Evolutionary conservation across 2,329 filamentous ascomycete species (phyloP), one percentile per base, ranked within the genome.

Genomic region (Curvularia eragrostidis): DNA sequence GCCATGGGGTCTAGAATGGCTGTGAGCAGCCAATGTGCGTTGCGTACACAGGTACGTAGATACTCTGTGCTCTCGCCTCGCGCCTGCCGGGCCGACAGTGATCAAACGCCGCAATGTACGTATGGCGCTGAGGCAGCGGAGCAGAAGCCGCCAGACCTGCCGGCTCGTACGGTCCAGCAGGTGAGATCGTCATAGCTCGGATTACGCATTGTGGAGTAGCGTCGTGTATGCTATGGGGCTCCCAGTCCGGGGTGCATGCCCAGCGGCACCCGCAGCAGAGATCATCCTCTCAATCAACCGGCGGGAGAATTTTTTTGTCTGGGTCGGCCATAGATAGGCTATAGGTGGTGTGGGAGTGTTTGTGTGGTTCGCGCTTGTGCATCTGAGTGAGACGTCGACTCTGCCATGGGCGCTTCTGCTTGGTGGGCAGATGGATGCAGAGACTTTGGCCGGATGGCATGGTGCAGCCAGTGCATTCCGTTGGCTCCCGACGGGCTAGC

Each of bases 221-320:
- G 47, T 48, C 34, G 47, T 42, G 49, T 38, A 36, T 42, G 48
- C 54, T 48, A 49, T 61, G 62, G 59, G 56, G 57, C 58, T 68
- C 58, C 58, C 58, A 66, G 58, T 70, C 67, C 56, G 67, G 67
- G 66, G 67, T 70, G 65, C 67, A 67, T 66, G 58, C 48, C 48
- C 54, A 54, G 54, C 28, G 28, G 56, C 43, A 54, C 13, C 19
- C 39, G 24, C 32, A 39, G 43, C 43, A 49, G 34, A 54, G 39
- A 50, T 54, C 46, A 54, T 43, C 57, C 52, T 18, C 18, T 43
- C 44, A 55, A 47, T 49, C 48, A 38, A 47, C 53, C 47, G 53
- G 46, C 49, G 47, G 56, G 48, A 53, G 19, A 54, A 47, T 18
- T 46, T 46, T 46, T 28, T 39, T 19, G 9, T 23, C 19, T 28